Conservation (phyloP, 2,329 filamentous ascomycete species). For the Pseudopithomyces chartarum region DNA sequence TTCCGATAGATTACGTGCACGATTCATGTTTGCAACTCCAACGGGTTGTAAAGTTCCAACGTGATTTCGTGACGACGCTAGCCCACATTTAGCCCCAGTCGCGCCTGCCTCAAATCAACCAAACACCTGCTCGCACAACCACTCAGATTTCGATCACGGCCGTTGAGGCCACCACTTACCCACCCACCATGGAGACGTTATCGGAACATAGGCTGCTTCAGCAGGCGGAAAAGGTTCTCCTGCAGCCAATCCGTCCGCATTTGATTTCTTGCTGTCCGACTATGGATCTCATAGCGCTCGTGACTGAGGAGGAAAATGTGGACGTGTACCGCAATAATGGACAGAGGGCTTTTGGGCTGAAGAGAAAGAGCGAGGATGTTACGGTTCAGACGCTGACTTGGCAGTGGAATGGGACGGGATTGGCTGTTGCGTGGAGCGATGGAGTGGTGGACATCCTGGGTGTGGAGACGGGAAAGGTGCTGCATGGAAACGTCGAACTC, state of each 20-base stretch:
- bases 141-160: constrained; percentile 1
- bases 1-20: too few species aligned
- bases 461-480: constrained; percentile 78
- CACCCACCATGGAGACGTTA: constrained; percentile 21
- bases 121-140: constrained; percentile 8
- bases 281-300: constrained; percentile 81
- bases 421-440: constrained; percentile 85
- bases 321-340: constrained; percentile 79
- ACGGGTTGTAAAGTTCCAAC: too few species aligned
- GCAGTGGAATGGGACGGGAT: constrained; percentile 65
- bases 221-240: constrained; percentile 49
- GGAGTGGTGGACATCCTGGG: constrained; percentile 77
- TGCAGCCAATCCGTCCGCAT: constrained; percentile 57
- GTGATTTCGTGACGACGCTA: constrained; percentile 35
- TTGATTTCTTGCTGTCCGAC: constrained; percentile 79
- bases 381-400: constrained; percentile 49
- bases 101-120: constrained; percentile 23
- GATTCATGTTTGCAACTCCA: too few species aligned
- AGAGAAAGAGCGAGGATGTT: constrained; percentile 43
- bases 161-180: not conserved
- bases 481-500: constrained; percentile 61
- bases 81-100: constrained; percentile 18
- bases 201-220: constrained; percentile 43
- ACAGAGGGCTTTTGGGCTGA: constrained; percentile 67
- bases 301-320: constrained; percentile 69